These are phyloP conservation scores for Babesia gibsoni DNA, from an alignment of 169 alveolate species.

Conservation along the genomic window DNA sequence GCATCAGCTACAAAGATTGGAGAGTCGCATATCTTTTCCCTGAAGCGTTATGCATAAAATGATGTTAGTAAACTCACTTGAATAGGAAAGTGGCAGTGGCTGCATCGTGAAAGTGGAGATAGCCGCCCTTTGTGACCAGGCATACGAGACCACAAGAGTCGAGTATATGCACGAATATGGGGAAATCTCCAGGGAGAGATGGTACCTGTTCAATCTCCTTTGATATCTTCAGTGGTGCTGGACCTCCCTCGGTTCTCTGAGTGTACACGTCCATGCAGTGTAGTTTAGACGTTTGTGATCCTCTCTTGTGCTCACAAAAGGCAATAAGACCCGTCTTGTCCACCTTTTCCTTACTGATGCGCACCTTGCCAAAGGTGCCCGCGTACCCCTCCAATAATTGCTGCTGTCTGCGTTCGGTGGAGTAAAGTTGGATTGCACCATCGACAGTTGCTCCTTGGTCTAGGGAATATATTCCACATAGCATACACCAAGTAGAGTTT, in stretches of 20 bases:
- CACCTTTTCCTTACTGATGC: slow-evolving; percentile 14
- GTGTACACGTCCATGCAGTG: slow-evolving; percentile 91
- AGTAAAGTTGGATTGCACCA: slow-evolving; percentile 92
- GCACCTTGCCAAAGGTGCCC: slow-evolving; percentile 87
- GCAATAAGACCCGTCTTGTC: slow-evolving; percentile 73
- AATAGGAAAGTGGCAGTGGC: slow-evolving; percentile 58
- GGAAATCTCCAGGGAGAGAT: slow-evolving; percentile 70
- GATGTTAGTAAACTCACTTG: not conserved
- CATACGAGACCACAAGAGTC: slow-evolving; percentile 81
- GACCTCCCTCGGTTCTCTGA: slow-evolving; percentile 52
- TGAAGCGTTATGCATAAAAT: not conserved
- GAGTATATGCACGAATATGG: slow-evolving; percentile 74
- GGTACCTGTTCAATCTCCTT: slow-evolving; percentile 55
- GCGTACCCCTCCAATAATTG: slow-evolving; percentile 94
- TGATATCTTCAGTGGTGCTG: slow-evolving; percentile 68
- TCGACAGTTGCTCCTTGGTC: slow-evolving; percentile 86
- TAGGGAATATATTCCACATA: slow-evolving; percentile 89
- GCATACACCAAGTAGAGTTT: slow-evolving; percentile 89
- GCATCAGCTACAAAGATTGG: slow-evolving; percentile 50
- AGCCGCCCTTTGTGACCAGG: slow-evolving; percentile 74
- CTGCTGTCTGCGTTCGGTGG: slow-evolving; percentile 88
- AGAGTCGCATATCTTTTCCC: slow-evolving; percentile 19
- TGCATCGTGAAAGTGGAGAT: slow-evolving; percentile 69
- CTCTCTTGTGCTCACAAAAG: slow-evolving; percentile 92
- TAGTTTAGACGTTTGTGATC: slow-evolving; percentile 81